phyloP scores from a whole-genome alignment of 2,329 filamentous ascomycete genomes.

The Thyridium curvatum region DNA sequence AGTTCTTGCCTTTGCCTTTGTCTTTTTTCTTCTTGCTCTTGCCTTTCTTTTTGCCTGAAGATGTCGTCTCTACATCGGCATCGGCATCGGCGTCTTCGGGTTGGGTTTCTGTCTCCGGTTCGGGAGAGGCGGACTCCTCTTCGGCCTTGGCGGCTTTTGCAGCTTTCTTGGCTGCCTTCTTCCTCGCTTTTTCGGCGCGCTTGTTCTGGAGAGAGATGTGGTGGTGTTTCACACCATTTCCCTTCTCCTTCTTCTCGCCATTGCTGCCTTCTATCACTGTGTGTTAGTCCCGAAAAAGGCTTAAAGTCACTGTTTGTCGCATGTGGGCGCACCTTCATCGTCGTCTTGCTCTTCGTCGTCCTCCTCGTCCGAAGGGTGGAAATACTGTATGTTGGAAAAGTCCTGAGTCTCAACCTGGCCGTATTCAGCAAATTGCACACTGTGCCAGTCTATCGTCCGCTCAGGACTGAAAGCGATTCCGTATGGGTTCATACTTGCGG shows the following conservation, averaged over 20 bases:
- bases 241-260: not conserved
- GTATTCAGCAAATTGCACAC: constrained; percentile 35
- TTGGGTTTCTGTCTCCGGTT: constrained; percentile 2
- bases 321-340: constrained; percentile 6
- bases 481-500: constrained; percentile 34
- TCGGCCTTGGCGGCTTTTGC: not conserved
- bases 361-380: constrained; percentile 31
- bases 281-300: not conserved
- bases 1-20: constrained; percentile 11
- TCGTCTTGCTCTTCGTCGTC: constrained; percentile 15
- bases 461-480: constrained; percentile 30
- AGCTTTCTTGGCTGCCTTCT: constrained; percentile 2
- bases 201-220: constrained; percentile 1
- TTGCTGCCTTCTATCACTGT: not conserved
- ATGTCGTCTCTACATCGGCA: constrained; percentile 11
- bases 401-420: constrained; percentile 29
- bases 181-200: constrained; percentile 5
- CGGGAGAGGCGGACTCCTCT: not conserved
- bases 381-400: constrained; percentile 36
- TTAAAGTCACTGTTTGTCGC: too few species aligned
- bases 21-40: constrained; percentile 10
- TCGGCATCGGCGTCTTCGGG: constrained; percentile 1
- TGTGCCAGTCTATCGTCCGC: constrained; percentile 29
- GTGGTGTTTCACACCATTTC: constrained; percentile 1
- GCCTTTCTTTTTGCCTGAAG: constrained; percentile 10